Evolutionary conservation across 495 filamentous ascomycete genomes (phyloP).

Genomic region (Penicillium atrosanguineum): DNA sequence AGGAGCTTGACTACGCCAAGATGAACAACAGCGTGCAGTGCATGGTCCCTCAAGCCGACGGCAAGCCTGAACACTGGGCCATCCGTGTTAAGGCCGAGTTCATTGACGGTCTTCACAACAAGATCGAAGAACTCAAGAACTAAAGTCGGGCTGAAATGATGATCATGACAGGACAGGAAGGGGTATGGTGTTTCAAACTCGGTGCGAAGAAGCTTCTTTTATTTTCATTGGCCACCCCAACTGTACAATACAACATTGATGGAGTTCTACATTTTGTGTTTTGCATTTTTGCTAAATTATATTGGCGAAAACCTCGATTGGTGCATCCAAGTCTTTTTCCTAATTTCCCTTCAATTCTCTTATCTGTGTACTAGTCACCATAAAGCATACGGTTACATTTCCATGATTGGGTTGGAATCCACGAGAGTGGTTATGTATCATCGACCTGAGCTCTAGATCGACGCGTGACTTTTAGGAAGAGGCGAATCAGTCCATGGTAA

Average conservation of each 20-base stretch:
- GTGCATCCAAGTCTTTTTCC: neutral
- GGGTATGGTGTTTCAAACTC: neutral
- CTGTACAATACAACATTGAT: neutral
- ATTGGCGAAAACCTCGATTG: neutral
- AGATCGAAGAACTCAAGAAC: conserved; percentile 24
- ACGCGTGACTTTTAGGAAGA: too few species aligned
- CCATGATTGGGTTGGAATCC: neutral
- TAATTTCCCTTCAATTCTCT: neutral
- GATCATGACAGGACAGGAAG: neutral
- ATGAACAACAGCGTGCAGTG: conserved; percentile 56
- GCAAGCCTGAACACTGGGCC: conserved; percentile 59
- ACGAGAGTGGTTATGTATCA: neutral
- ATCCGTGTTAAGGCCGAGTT: conserved; percentile 60
- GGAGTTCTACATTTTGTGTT: neutral
- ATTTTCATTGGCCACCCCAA: neutral
- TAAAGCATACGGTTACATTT: neutral
- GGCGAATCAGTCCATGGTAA: too few species aligned
- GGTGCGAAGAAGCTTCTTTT: neutral
- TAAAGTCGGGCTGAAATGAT: conserved; percentile 5
- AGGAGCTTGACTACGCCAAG: conserved; percentile 55
- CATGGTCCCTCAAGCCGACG: conserved; percentile 48
- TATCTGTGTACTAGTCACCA: neutral
- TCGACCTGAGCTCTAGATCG: neutral
- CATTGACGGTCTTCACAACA: conserved; percentile 37
- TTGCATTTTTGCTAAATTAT: neutral